Conservation (phyloP, 164 flowering plant genomes). For the Hamamelis virginiana region DNA sequence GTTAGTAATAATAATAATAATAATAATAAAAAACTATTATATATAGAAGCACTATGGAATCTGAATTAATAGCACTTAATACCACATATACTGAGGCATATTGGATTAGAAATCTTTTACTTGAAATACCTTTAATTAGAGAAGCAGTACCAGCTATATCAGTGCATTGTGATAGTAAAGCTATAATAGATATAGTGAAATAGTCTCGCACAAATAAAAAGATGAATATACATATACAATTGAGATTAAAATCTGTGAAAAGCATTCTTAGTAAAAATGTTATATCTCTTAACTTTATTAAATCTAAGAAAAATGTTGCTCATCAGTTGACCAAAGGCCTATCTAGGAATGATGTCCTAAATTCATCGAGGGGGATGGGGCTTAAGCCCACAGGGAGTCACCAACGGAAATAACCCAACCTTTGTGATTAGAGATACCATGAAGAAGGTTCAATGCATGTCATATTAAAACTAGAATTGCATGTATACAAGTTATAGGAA, state of each 20-base stretch:
- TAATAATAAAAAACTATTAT: slow-evolving; percentile 7
- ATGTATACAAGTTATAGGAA: no score
- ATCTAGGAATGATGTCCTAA: not conserved
- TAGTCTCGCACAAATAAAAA: not conserved
- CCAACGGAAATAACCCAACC: not conserved
- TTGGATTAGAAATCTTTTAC: slow-evolving; percentile 17
- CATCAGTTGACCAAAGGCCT: slow-evolving; percentile 1
- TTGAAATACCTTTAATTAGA: no score
- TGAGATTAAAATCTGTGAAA: not conserved
- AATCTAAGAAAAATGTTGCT: not conserved
- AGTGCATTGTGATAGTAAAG: no score
- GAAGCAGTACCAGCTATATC: not conserved
- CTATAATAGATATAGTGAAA: not conserved
- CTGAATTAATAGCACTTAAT: slow-evolving; percentile 7
- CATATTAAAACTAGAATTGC: no score
- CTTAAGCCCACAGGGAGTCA: not conserved
- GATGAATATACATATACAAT: not conserved
- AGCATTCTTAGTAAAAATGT: not conserved
- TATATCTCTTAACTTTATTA: no score
- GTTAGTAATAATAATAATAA: no score
- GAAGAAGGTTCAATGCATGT: not conserved
- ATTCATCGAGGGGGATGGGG: slow-evolving; percentile 1
- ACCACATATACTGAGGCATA: slow-evolving; percentile 1
- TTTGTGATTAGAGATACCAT: no score
- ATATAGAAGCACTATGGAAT: slow-evolving; percentile 4